Conservation (phyloP, 805 yeast genomes). For the Kockiozyma suomiensis region DNA sequence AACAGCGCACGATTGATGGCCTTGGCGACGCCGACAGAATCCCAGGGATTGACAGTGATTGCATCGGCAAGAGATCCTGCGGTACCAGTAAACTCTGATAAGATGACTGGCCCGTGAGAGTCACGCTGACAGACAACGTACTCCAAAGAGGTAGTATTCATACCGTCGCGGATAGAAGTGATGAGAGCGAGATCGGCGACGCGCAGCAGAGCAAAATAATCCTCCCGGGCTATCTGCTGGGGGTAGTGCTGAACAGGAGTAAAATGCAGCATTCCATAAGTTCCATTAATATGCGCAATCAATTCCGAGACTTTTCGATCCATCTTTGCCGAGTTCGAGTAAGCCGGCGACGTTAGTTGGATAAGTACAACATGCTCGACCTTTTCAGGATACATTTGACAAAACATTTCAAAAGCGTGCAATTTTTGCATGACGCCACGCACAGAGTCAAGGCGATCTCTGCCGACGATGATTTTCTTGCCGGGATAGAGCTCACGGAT, state of each 20-base stretch:
- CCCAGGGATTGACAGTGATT: slow-evolving; percentile 96
- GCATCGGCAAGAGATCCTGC: slow-evolving; percentile 51
- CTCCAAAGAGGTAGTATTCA: slow-evolving; percentile 93
- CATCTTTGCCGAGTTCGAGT: slow-evolving; percentile 59
- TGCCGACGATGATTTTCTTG: slow-evolving; percentile 79
- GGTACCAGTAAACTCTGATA: slow-evolving; percentile 94
- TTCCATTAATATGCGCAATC: slow-evolving; percentile 78
- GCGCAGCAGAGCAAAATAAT: slow-evolving; percentile 82
- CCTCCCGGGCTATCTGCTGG: slow-evolving; percentile 83
- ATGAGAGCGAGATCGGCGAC: slow-evolving; percentile 89
- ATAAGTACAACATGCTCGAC: slow-evolving; percentile 80
- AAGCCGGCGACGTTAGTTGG: slow-evolving; percentile 86
- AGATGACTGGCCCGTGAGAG: slow-evolving; percentile 70
- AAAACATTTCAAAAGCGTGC: slow-evolving; percentile 84
- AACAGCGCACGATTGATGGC: slow-evolving; percentile 70
- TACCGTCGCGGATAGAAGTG: slow-evolving; percentile 92
- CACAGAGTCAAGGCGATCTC: slow-evolving; percentile 89
- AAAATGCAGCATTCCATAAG: slow-evolving; percentile 77
- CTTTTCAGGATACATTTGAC: slow-evolving; percentile 93
- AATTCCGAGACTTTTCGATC: slow-evolving; percentile 84
- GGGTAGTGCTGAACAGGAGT: slow-evolving; percentile 93
- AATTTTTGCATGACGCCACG: slow-evolving; percentile 93
- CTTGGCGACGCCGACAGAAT: slow-evolving; percentile 87
- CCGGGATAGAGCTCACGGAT: slow-evolving; percentile 53
- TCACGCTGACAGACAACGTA: slow-evolving; percentile 84